Base-by-base conservation (phyloP, 345 rosid genomes). In the Gossypium mustelinum region DNA sequence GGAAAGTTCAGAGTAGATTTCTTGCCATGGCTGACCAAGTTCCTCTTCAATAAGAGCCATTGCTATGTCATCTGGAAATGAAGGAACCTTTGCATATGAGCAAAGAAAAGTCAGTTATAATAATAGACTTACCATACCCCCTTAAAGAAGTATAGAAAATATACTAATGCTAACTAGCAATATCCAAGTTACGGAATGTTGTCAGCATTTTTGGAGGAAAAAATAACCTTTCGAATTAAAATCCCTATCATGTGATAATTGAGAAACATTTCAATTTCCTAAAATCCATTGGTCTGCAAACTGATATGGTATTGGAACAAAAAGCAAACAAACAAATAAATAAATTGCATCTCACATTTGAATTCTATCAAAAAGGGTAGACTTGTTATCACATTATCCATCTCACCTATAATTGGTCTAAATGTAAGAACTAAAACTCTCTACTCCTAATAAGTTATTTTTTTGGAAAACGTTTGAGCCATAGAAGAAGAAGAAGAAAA, bases 31-130 rank as follows among this genome's bases (percentile, higher is more conserved):
- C 78, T 77, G 89, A 70, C 97, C 98, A 75, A 94, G 95, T 86
- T 94, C 97, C 89, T 94, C 94, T 75, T 91, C 87, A 24, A 94
- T 78, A 78, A 94, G 93, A 75, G 97, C 97, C 98, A 94, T 92
- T 57, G 97, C 98, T 44, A 94, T 82, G 86, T 91, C 97, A 82
- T 91, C 98, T 63, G 98, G 98, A 85, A 84, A 94, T 77, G 98
- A 94, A 83, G 98, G 98, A 75, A 94, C 98, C 98, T 94, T 84
- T 81, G 81, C 77, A 86, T 64, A 79, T 73, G 75, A 79, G 73
- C 81, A 77, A 62, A 80, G 62, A 82, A 73, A 70, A 57, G 72
- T 85, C 81, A 66, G 80, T 55, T 17, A 77, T 12, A 43, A 18
- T 60, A 54, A 9, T 27, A 27, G 12, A 56, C 55, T 55, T n/a